phyloP scores from a whole-genome alignment of 257 asterid genomes.

The Voacanga thouarsii region DNA sequence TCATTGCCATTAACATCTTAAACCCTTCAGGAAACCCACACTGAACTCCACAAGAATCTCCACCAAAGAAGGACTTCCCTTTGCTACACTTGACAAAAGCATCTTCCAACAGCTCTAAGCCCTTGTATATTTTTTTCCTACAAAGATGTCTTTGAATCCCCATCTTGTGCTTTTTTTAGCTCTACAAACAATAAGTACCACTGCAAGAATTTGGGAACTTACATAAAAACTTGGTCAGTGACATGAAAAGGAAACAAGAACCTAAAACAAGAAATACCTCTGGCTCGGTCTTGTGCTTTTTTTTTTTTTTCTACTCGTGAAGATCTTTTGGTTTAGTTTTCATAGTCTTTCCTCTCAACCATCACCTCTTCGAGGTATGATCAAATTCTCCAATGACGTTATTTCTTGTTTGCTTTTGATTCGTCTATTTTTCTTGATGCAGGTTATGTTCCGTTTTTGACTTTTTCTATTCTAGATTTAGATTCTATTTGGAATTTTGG shows the following conservation, averaged over 20 bases:
- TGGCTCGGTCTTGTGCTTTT: too few species aligned
- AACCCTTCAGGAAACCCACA: too few species aligned
- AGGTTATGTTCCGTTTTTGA: neutral
- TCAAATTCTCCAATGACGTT: neutral
- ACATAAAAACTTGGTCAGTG: neutral
- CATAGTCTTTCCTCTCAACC: neutral
- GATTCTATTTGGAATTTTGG: neutral
- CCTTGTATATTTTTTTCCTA: constrained; percentile 16
- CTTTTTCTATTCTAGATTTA: neutral
- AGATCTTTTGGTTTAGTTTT: neutral
- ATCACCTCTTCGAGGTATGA: constrained; percentile 18
- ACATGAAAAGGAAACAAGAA: neutral
- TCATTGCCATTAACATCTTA: too few species aligned
- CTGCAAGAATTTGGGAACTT: neutral
- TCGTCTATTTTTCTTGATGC: neutral
- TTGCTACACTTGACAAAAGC: constrained; percentile 24
- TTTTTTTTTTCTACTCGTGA: neutral
- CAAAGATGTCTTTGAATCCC: neutral
- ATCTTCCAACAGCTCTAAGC: constrained; percentile 14
- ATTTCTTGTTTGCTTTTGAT: neutral
- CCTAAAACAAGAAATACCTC: constrained; percentile 27
- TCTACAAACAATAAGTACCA: constrained; percentile 3
- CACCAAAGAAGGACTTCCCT: constrained; percentile 27
- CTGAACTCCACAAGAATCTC: too few species aligned
- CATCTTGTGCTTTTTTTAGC: constrained; percentile 5